A percentile compares a stretch with the other conserved stretches of the same genome.
These are phyloP conservation scores for Termitomyces sp. DNA, from an alignment of 768 basidiomycete genomes.

Conservation along the genomic window DNA sequence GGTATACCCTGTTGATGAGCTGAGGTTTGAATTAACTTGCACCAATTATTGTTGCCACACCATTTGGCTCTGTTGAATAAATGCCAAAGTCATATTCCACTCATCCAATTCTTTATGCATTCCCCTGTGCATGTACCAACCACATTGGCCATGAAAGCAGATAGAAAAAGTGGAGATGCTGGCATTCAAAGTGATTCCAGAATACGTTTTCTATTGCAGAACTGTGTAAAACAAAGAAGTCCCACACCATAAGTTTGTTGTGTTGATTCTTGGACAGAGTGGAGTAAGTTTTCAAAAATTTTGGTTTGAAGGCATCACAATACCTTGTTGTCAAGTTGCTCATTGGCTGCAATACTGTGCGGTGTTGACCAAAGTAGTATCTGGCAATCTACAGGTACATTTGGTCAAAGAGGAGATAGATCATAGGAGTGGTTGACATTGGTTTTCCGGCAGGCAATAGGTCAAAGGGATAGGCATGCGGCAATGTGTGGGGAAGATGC, in stretches of 20 bases:
- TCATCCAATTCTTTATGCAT: not conserved
- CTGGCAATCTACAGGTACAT: not conserved
- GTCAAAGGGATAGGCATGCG: too few relatives aligned
- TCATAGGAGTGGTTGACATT: too few relatives aligned
- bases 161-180: constrained; percentile 26
- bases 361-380: not conserved
- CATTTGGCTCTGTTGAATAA: not conserved
- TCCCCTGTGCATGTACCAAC: not conserved
- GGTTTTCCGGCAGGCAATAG: too few relatives aligned
- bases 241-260: constrained; percentile 27
- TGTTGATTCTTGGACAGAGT: not conserved
- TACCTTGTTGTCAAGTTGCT: not conserved
- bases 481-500: too few relatives aligned
- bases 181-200: constrained; percentile 28
- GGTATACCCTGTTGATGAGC: not conserved
- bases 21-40: not conserved
- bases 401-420: not conserved
- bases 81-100: not conserved
- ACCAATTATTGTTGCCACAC: not conserved
- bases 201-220: constrained; percentile 28
- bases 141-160: constrained; percentile 18
- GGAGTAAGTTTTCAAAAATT: not conserved
- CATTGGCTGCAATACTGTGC: not conserved
- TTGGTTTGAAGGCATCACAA: not conserved
- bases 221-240: constrained; percentile 31